Percentiles rank a stretch among this genome's conserved stretches.
Evolutionary conservation across 1,139 yeast species (phyloP).

Genomic region (Pichia inconspicua): DNA sequence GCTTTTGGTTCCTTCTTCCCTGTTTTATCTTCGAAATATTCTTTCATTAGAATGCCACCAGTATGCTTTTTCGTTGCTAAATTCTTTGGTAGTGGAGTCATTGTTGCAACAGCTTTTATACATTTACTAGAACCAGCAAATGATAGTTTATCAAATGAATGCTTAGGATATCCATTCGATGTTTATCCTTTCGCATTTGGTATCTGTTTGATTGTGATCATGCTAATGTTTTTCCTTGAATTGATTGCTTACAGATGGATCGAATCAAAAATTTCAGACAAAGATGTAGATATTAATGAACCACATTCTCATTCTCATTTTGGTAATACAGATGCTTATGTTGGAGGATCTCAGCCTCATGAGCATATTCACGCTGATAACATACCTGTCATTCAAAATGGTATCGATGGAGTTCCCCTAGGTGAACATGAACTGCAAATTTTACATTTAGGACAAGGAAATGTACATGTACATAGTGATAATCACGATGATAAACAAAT

Average conservation of each 20-base stretch:
- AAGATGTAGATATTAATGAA: conserved; percentile 15
- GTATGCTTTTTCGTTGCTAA: conserved; percentile 66
- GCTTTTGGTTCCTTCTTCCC: conserved; percentile 56
- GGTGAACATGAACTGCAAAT: not conserved
- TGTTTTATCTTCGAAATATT: conserved; percentile 46
- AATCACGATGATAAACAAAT: not conserved
- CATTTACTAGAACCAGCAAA: conserved; percentile 77
- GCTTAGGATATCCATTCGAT: conserved; percentile 49
- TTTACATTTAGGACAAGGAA: not conserved
- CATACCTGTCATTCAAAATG: not conserved
- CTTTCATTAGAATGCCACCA: conserved; percentile 47
- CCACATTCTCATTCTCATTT: conserved; percentile 43
- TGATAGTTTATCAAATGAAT: conserved; percentile 41
- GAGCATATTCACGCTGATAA: not conserved
- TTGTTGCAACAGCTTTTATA: conserved; percentile 80
- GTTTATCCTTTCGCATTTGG: conserved; percentile 60
- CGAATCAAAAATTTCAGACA: conserved; percentile 32
- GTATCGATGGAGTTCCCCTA: not conserved
- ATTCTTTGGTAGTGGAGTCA: conserved; percentile 88
- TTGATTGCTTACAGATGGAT: conserved; percentile 46
- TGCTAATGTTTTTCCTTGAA: conserved; percentile 48
- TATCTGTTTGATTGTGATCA: conserved; percentile 49
- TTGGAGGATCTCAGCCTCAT: conserved; percentile 1
- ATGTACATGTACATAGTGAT: not conserved
- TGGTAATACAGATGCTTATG: conserved; percentile 30